Base-by-base conservation (phyloP, 257 asterid species). In the Verbascum thapsus region DNA sequence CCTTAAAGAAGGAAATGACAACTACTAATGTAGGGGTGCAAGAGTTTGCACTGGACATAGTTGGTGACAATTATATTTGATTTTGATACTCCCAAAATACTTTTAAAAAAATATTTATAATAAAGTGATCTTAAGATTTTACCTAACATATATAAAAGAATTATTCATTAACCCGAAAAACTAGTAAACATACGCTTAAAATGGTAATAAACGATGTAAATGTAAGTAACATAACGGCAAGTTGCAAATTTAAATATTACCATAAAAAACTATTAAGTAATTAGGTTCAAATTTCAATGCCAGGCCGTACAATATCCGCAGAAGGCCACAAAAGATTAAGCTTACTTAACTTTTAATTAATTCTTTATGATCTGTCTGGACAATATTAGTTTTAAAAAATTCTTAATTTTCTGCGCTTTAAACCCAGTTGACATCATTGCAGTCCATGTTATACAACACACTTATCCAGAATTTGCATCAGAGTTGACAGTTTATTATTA, bases 371-470 rank as follows among this genome's bases (percentile, higher is more conserved):
- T 30, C 44, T 59, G 63, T 53, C 70, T 20, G 54, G 32, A 42
- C 2, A 43, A 43, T 17, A 45, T 34, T 5, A 44, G 3, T 57
- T 45, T 44, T 67, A 8, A 37, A 58, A 8, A 37, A 58, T 20
- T 37, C 58, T 44, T 67, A 37, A 56, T 45, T 35, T 48, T 67
- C 15, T 11, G 69, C 16, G 26, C 26, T 66, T n/a, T 42, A 64
- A 54, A 57, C 34, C 45, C 15, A 15, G 40, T 11, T 69, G 67
- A 52, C 71, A 69, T 77, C 74, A 69, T 77, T 61, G 64, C 61
- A 43, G 10, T 17, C 49, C 64, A 68, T 68, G 74, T 50, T 59
- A 26, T 55, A 42, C n/a, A 51, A 19, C 41, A 52, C 64, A 22
- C 16, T 53, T 70, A 47, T 45, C 58, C 58, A 63, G 16, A 49